Evolutionary conservation across 2,329 filamentous ascomycete genomes (phyloP), one percentile per base, ranked within the genome.

Genomic region (Pseudocercospora crystallina): DNA sequence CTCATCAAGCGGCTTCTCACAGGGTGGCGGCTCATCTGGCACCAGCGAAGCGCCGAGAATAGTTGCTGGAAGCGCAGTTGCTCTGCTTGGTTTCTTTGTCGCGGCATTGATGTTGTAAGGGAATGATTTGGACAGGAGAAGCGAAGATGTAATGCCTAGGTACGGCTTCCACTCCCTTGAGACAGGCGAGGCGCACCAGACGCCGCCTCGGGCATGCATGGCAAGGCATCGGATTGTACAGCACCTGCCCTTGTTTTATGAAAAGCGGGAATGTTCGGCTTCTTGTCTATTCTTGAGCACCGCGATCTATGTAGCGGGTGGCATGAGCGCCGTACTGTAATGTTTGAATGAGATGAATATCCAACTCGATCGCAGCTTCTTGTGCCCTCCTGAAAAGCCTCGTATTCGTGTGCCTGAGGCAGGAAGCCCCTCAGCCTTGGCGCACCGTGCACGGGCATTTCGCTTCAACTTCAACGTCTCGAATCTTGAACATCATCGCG

Each of bases 71-170:
- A 69, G 67, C 51, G 64, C 64, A 30, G 59, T 71, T 12, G 69
- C 69, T 17, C 55, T 71, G 47, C 51, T 71, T 34, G 68, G 67
- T 17, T 70, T 70, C 54, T 66, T 71, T 44, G 61, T 64, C 40
- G 68, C 65, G 14, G 66, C 67, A 34, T 54, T 71, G 56, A 62
- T 70, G 62, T 46, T 70, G 15, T 71, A 53, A 32, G 33, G 36
- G 30, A 44, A 38, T 43, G 49, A 33, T 46, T 33, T 37, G 14
- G 29, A 37, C 38, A 41, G 36, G 37, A 45, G 11, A 37, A 43
- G 30, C 33, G 37, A 39, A 42, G 41, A 47, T 17, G 33, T 54
- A 53, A 56, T 49, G 53, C 56, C 53, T 46, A 32, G 33, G 20
- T 26, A 56, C 47, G 52, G 52, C 50, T 54, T 53, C 47, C 49